Conservation (phyloP, 306 rosid genomes). For the Fragaria iinumae region DNA sequence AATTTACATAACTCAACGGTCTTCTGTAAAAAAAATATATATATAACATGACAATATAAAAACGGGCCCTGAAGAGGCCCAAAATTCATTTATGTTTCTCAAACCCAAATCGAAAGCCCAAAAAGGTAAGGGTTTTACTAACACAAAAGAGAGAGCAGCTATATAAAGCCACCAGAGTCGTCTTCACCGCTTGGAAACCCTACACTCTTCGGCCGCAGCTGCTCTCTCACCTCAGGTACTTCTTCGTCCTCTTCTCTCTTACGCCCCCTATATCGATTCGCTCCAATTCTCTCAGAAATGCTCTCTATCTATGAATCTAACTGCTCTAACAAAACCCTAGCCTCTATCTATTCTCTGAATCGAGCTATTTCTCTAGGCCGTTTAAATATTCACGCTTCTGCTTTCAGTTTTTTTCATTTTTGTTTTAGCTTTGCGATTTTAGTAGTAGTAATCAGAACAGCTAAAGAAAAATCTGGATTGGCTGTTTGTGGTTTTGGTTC, state of each 20-base stretch:
- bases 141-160: neutral
- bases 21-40: too few species aligned
- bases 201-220: constrained; percentile 33
- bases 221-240: neutral
- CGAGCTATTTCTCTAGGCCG: neutral
- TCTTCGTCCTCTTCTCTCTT: neutral
- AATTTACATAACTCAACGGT: too few species aligned
- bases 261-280: neutral
- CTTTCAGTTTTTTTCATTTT: neutral
- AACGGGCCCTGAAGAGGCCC: too few species aligned
- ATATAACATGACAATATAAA: too few species aligned
- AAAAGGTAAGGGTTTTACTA: neutral
- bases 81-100: too few species aligned
- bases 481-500: neutral
- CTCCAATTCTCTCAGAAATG: neutral
- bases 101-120: too few species aligned
- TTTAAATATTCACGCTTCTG: neutral
- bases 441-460: neutral
- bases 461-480: neutral
- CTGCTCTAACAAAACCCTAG: neutral
- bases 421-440: neutral
- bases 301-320: neutral
- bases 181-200: constrained; percentile 37
- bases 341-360: neutral
- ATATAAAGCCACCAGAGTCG: constrained; percentile 8